Percentiles rank a stretch among this genome's conserved stretches.
phyloP scores from a whole-genome alignment of 331 rosid genomes.

The Rosa hybrid region DNA sequence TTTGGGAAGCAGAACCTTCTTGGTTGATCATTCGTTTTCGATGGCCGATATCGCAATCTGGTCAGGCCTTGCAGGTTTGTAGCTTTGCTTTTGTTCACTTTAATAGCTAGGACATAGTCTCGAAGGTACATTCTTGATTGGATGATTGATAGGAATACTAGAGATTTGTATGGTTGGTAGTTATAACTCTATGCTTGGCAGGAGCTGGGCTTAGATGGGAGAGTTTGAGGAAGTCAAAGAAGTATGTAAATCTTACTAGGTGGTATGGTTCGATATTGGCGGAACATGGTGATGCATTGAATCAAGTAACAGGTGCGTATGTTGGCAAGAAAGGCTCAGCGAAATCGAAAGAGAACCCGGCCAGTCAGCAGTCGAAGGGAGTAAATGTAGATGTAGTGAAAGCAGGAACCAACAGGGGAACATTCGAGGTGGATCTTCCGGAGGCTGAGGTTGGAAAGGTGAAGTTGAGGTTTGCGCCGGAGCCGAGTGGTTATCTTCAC shows the following conservation, averaged over 20 bases:
- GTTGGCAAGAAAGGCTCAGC: constrained; percentile 54
- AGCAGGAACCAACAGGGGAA: constrained; percentile 41
- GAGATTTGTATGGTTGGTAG: background rate
- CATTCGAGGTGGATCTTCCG: constrained; percentile 83
- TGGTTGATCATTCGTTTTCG: constrained; percentile 62
- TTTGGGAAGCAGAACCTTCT: constrained; percentile 61
- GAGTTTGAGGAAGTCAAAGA: constrained; percentile 86
- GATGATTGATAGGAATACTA: background rate
- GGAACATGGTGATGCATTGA: constrained; percentile 52
- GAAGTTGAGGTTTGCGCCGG: constrained; percentile 85
- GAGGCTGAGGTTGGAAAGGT: constrained; percentile 91
- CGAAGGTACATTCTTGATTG: background rate
- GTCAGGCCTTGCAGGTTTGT: constrained; percentile 83
- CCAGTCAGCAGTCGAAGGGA: constrained; percentile 34
- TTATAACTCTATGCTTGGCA: constrained; percentile 29
- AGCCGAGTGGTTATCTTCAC: constrained; percentile 98
- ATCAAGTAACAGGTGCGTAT: constrained; percentile 54
- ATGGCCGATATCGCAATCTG: constrained; percentile 89
- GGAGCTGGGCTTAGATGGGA: constrained; percentile 94
- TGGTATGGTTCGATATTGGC: constrained; percentile 74
- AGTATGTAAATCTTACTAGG: constrained; percentile 71
- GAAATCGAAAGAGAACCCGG: constrained; percentile 46
- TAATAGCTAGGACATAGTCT: background rate
- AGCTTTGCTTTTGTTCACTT: background rate
- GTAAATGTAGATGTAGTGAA: constrained; percentile 47